Conservation (phyloP, 768 basidiomycete species). For the Termitomyces sp. region DNA sequence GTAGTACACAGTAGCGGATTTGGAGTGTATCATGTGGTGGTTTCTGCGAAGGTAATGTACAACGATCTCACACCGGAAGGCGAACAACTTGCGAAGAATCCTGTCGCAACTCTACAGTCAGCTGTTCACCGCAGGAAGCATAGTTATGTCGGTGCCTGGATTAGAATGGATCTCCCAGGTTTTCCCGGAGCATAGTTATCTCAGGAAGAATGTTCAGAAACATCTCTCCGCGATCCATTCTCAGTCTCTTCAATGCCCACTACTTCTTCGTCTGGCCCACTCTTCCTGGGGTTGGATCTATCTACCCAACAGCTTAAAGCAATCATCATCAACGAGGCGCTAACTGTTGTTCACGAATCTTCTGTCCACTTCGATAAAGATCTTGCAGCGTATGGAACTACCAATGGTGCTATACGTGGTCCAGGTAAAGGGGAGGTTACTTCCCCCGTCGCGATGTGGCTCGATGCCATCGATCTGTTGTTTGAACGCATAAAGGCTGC, state of each 20-base stretch:
- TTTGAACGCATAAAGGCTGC: constrained; percentile 56
- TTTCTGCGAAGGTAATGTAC: no score
- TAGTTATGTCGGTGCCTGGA: constrained; percentile 6
- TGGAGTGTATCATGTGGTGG: no score
- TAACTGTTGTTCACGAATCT: constrained; percentile 59
- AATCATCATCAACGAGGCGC: constrained; percentile 57
- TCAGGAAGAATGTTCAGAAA: not conserved
- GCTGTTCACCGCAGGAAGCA: not conserved
- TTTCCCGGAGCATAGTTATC: not conserved
- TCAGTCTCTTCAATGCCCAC: constrained; percentile 11
- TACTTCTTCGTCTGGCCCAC: constrained; percentile 10
- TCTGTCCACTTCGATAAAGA: constrained; percentile 81
- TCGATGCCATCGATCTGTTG: constrained; percentile 82
- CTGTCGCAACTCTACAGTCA: not conserved
- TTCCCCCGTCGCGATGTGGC: constrained; percentile 79
- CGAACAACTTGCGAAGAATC: not conserved
- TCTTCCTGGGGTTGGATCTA: constrained; percentile 81
- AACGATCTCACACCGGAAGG: no score
- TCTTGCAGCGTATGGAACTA: constrained; percentile 63
- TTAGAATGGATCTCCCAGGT: constrained; percentile 1
- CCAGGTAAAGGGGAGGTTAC: constrained; percentile 71
- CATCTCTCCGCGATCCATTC: not conserved
- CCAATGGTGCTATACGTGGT: constrained; percentile 62
- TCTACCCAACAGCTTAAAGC: constrained; percentile 87
- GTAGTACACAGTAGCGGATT: no score